phyloP scores from a whole-genome alignment of 1,284 basidiomycete species.

The Ceratobasidium sp. region DNA sequence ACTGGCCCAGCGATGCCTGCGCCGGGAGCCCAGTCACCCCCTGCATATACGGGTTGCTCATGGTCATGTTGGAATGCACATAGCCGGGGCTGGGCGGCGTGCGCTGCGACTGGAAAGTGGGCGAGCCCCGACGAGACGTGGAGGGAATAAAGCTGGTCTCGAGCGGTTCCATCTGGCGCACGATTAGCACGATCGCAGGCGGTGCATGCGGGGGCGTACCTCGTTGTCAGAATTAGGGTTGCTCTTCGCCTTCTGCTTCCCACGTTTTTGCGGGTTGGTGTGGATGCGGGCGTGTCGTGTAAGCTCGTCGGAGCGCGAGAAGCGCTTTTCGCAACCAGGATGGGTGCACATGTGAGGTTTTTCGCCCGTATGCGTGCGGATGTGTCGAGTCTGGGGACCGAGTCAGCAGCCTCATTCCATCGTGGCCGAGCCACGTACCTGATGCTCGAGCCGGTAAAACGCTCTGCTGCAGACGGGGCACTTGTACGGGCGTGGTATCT shows the following conservation, averaged over 20 bases:
- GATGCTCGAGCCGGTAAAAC: slow-evolving; percentile 92
- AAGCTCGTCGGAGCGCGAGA: slow-evolving; percentile 96
- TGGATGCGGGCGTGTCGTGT: slow-evolving; percentile 97
- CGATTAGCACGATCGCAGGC: not conserved
- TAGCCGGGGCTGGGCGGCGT: slow-evolving; percentile 42
- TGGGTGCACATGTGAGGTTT: slow-evolving; percentile 95
- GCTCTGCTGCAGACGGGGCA: slow-evolving; percentile 93
- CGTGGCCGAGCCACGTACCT: slow-evolving; percentile 64
- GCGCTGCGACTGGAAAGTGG: slow-evolving; percentile 36
- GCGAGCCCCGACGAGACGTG: slow-evolving; percentile 31
- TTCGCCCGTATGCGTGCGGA: slow-evolving; percentile 97
- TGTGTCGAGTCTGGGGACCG: slow-evolving; percentile 86
- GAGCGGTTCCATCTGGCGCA: slow-evolving; percentile 22
- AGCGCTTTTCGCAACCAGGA: slow-evolving; percentile 97
- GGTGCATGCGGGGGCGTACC: slow-evolving; percentile 19
- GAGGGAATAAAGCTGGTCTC: slow-evolving; percentile 18
- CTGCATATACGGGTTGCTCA: slow-evolving; percentile 8
- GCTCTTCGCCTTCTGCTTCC: slow-evolving; percentile 48
- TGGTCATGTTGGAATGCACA: slow-evolving; percentile 22
- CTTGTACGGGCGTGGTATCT: slow-evolving; percentile 87
- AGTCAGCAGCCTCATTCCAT: slow-evolving; percentile 48
- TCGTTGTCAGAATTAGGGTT: slow-evolving; percentile 47
- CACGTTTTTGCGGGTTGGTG: slow-evolving; percentile 53
- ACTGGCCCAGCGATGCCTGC: slow-evolving; percentile 11
- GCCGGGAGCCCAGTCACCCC: not conserved